Conservation (phyloP, 2,329 filamentous ascomycete species). For the Neoarthrinium moseri region DNA sequence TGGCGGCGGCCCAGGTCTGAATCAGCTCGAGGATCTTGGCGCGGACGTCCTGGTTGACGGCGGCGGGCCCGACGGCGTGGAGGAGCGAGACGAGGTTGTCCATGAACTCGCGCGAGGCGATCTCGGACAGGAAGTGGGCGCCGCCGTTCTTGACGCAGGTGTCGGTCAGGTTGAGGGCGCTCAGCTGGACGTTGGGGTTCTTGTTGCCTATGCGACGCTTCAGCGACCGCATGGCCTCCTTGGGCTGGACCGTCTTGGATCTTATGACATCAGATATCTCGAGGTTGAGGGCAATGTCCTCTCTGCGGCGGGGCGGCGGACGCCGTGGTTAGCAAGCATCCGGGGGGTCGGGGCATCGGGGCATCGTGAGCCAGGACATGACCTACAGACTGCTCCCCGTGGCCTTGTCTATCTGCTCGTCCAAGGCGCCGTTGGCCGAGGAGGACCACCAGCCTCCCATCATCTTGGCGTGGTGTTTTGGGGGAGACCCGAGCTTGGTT, state of each 20-base stretch:
- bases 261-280: conserved; percentile 98
- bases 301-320: conserved; percentile 46
- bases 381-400: conserved; percentile 89
- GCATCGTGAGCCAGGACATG: background rate
- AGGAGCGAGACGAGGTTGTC: conserved; percentile 91
- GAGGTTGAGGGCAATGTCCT: conserved; percentile 95
- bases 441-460: conserved; percentile 98
- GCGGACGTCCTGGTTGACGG: conserved; percentile 82
- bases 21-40: conserved; percentile 90
- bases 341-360: background rate
- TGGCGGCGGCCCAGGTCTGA: conserved; percentile 88
- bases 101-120: conserved; percentile 97
- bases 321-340: conserved; percentile 19
- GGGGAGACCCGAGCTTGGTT: conserved; percentile 2
- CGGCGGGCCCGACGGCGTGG: conserved; percentile 71
- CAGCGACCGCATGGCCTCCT: conserved; percentile 95
- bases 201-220: conserved; percentile 94
- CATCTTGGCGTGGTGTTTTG: conserved; percentile 25
- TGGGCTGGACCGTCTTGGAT: conserved; percentile 95
- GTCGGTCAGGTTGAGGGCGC: conserved; percentile 93
- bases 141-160: conserved; percentile 99
- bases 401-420: conserved; percentile 95
- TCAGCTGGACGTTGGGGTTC: conserved; percentile 95
- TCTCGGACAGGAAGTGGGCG: conserved; percentile 89
- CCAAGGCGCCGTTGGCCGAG: conserved; percentile 83